These are phyloP conservation scores for Phytopythium cucurbitacearum DNA, from an alignment of 352 stramenopile species.

Conservation along the genomic window DNA sequence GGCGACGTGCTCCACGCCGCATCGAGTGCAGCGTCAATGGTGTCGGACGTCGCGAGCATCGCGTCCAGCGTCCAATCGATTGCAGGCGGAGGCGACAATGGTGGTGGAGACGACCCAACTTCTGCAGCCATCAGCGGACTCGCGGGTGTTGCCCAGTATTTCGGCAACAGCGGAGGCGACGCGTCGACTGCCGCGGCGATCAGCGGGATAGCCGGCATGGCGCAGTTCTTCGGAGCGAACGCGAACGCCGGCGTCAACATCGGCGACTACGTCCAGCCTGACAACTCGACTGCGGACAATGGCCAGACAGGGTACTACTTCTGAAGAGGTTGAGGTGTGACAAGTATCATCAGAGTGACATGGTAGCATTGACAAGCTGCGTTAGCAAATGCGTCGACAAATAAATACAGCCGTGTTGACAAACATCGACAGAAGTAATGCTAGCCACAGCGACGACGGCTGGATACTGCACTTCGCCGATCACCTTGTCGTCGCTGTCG, in stretches of 20 bases:
- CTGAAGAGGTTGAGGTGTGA: neutral
- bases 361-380: too few relatives aligned
- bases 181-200: neutral
- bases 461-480: too few relatives aligned
- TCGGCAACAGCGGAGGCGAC: neutral
- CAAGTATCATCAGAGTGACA: too few relatives aligned
- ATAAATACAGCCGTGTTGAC: too few relatives aligned
- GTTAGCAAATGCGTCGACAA: neutral
- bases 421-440: too few relatives aligned
- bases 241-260: slow-evolving; percentile 1
- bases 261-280: neutral
- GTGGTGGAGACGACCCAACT: neutral
- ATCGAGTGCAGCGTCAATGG: slow-evolving; percentile 6
- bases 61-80: neutral
- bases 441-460: too few relatives aligned
- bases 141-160: neutral
- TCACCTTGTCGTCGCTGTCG: too few relatives aligned
- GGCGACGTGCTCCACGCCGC: slow-evolving; percentile 7
- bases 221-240: slow-evolving; percentile 3
- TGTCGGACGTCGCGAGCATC: slow-evolving; percentile 3
- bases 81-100: neutral
- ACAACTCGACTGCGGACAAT: neutral
- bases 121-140: neutral
- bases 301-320: slow-evolving; percentile 2
- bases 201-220: neutral